A percentile compares a stretch with the other conserved stretches of the same genome.
Evolutionary conservation across 192 early-diverging fungal species (phyloP).

Genomic region (Diversispora epigaea): DNA sequence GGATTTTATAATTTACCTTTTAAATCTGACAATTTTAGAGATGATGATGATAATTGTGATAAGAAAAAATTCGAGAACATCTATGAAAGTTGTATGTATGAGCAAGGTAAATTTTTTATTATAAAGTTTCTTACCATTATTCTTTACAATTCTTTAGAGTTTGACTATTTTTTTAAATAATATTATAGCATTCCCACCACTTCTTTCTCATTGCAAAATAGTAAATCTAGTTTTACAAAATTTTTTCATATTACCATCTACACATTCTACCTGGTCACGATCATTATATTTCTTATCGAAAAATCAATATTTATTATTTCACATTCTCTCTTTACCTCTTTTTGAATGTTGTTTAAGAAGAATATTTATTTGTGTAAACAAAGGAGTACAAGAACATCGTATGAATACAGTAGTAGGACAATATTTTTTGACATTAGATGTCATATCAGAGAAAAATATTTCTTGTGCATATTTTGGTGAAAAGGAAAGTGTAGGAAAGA

Average conservation of each 20-base stretch:
- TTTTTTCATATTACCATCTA: constrained; percentile 19
- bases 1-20: background rate
- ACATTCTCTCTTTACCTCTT: constrained; percentile 19
- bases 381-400: constrained; percentile 6
- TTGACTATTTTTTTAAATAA: no score
- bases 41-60: background rate
- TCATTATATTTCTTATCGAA: constrained; percentile 17
- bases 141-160: background rate
- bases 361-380: constrained; percentile 28
- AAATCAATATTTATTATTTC: constrained; percentile 9
- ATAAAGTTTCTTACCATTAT: background rate
- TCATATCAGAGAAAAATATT: constrained; percentile 27
- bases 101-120: constrained; percentile 1
- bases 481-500: background rate
- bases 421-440: constrained; percentile 33
- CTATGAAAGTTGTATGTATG: constrained; percentile 25
- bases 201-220: background rate
- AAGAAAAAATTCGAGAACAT: background rate
- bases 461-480: background rate
- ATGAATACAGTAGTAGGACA: constrained; percentile 16
- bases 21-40: background rate
- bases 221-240: constrained; percentile 2
- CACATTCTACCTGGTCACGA: constrained; percentile 12
- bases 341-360: constrained; percentile 30
- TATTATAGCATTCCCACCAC: background rate